A percentile compares a stretch with the other conserved stretches of the same genome.
Evolutionary conservation across 2,329 filamentous ascomycete species (phyloP).

Genomic region (Dactylellina sp.): DNA sequence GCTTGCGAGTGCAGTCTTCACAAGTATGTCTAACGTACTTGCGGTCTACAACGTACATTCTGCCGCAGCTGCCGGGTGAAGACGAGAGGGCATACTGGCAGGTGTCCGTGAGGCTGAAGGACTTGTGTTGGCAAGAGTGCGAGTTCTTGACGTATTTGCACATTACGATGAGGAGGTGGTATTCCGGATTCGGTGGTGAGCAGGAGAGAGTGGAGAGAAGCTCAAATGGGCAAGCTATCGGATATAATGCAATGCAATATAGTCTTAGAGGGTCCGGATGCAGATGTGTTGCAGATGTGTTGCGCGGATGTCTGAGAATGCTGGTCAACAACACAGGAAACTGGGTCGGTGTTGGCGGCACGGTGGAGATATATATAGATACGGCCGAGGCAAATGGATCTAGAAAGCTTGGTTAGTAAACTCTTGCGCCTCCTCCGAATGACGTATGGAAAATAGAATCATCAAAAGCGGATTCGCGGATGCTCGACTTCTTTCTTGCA

Average conservation of each 20-base stretch:
- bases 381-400: slow-evolving; percentile 1
- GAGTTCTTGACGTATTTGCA: slow-evolving; percentile 57
- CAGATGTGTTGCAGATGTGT: slow-evolving; percentile 43
- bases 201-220: background rate
- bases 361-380: slow-evolving; percentile 9
- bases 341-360: background rate
- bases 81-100: slow-evolving; percentile 53
- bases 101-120: slow-evolving; percentile 44
- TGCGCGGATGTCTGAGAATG: slow-evolving; percentile 40
- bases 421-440: background rate
- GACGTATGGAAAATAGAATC: slow-evolving; percentile 11
- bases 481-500: slow-evolving; percentile 13
- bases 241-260: slow-evolving; percentile 14
- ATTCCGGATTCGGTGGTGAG: background rate
- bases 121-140: slow-evolving; percentile 55
- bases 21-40: slow-evolving; percentile 52
- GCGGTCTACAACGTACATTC: slow-evolving; percentile 49
- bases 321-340: slow-evolving; percentile 6
- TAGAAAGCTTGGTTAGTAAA: slow-evolving; percentile 32
- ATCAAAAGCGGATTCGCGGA: slow-evolving; percentile 5
- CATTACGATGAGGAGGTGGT: slow-evolving; percentile 19
- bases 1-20: slow-evolving; percentile 50
- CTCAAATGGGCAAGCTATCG: background rate
- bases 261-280: background rate
- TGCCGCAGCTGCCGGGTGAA: slow-evolving; percentile 50